These are phyloP conservation scores for Aspergillus japonicus DNA, from an alignment of 2,329 filamentous ascomycete genomes.

Conservation along the genomic window DNA sequence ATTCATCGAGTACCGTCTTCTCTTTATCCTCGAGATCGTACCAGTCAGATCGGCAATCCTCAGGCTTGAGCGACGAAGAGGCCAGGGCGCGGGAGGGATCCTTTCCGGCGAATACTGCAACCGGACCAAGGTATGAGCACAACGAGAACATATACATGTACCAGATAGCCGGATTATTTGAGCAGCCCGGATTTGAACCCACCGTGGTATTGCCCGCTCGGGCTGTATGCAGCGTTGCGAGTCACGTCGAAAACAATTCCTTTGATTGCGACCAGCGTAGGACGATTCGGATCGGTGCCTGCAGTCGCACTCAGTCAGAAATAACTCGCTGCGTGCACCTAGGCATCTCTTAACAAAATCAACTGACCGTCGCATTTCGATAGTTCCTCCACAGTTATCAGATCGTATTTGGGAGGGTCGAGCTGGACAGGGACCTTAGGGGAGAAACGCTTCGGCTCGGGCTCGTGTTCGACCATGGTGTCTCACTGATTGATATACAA, in stretches of 20 bases:
- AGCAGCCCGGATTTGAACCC: conserved; percentile 31
- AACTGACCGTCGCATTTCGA: conserved; percentile 76
- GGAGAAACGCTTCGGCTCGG: conserved; percentile 38
- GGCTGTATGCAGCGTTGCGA: conserved; percentile 81
- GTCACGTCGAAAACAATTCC: conserved; percentile 93
- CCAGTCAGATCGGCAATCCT: conserved; percentile 83
- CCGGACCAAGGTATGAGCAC: neutral
- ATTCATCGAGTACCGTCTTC: conserved; percentile 81
- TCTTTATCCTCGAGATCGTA: conserved; percentile 79
- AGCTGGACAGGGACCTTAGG: conserved; percentile 55
- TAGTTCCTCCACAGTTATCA: conserved; percentile 77
- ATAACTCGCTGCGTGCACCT: neutral
- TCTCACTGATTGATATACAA: neutral
- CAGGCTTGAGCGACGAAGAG: conserved; percentile 78
- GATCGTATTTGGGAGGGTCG: conserved; percentile 80
- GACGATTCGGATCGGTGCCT: conserved; percentile 47
- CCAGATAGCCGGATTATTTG: neutral
- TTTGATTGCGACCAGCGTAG: conserved; percentile 66
- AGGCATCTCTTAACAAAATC: no score
- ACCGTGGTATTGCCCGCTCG: conserved; percentile 84
- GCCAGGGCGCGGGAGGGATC: conserved; percentile 92
- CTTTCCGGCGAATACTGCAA: conserved; percentile 88
- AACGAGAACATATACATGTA: neutral
- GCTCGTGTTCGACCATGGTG: conserved; percentile 32
- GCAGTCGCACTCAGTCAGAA: neutral